A percentile compares a stretch with the other conserved stretches of the same genome.
These are phyloP conservation scores for Lipomyces mesembrius DNA, from an alignment of 805 yeast species.

Conservation along the genomic window DNA sequence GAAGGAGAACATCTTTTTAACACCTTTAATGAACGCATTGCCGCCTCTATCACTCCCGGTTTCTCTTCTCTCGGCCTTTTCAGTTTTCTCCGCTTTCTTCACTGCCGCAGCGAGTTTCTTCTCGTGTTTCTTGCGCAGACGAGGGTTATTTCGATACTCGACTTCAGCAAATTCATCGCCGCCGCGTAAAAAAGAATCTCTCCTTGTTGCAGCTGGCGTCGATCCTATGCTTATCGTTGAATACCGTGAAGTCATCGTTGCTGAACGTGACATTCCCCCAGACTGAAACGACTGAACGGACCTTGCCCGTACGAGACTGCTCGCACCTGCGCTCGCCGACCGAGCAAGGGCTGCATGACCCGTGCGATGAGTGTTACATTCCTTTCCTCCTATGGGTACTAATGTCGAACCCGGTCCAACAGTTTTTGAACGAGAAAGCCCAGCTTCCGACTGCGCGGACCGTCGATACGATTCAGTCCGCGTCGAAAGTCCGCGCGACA, in stretches of 20 bases:
- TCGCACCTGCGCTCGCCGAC: neutral
- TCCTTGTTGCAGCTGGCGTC: neutral
- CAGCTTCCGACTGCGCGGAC: neutral
- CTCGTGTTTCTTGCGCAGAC: neutral
- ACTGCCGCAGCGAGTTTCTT: constrained; percentile 4
- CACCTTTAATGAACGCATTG: constrained; percentile 6
- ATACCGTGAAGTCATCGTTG: neutral
- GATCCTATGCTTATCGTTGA: neutral
- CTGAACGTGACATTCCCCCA: neutral
- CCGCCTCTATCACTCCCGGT: neutral
- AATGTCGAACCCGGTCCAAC: neutral
- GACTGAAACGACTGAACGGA: neutral
- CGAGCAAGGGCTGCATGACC: neutral
- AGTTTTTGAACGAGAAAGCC: neutral
- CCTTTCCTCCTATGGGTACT: constrained; percentile 1
- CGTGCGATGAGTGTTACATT: neutral
- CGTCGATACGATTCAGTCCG: neutral
- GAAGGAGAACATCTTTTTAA: constrained; percentile 8
- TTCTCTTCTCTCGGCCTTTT: neutral
- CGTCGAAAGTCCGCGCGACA: neutral
- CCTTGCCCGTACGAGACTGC: neutral
- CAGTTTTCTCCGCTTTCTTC: neutral
- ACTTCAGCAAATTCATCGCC: constrained; percentile 11
- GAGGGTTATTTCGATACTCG: constrained; percentile 1
- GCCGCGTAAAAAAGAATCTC: constrained; percentile 7